phyloP scores from a whole-genome alignment of 2,329 filamentous ascomycete genomes.

The Alternaria alternata region DNA sequence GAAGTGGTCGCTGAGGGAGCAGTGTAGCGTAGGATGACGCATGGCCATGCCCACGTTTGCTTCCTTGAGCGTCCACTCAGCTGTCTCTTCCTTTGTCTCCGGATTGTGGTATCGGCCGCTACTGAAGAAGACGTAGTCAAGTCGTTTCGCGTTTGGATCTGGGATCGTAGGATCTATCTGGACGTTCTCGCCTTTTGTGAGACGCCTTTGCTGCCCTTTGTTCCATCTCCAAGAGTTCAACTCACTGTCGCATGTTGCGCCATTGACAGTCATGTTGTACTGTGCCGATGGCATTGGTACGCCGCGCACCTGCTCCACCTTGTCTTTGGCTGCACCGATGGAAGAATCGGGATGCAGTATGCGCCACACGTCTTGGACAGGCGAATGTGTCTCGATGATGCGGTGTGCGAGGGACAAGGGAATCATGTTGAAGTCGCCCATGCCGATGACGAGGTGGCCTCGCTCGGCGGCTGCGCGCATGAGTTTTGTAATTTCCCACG shows the following conservation, averaged over 20 bases:
- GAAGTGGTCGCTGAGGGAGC: conserved; percentile 94
- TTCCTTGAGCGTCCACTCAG: conserved; percentile 73
- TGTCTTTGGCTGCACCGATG: conserved; percentile 74
- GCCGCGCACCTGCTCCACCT: conserved; percentile 70
- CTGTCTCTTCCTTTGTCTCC: conserved; percentile 33
- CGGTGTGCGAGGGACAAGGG: conserved; percentile 84
- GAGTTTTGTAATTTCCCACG: conserved; percentile 93
- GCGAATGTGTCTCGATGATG: conserved; percentile 79
- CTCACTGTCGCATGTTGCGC: conserved; percentile 83
- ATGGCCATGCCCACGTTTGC: conserved; percentile 80
- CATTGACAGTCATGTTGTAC: conserved; percentile 81
- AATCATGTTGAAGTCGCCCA: conserved; percentile 98
- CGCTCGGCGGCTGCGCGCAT: conserved; percentile 81
- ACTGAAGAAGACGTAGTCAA: conserved; percentile 91
- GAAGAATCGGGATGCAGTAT: conserved; percentile 84
- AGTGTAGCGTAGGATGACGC: conserved; percentile 80
- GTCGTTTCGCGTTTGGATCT: conserved; percentile 80
- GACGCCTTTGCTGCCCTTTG: conserved; percentile 70
- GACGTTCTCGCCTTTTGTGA: conserved; percentile 71
- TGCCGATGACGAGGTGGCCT: conserved; percentile 82
- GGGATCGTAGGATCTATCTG: conserved; percentile 69
- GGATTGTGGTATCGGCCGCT: conserved; percentile 37
- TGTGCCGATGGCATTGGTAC: conserved; percentile 76
- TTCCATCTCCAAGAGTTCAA: conserved; percentile 96
- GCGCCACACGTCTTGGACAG: conserved; percentile 85